These are phyloP conservation scores for Phytophthora meadii DNA, from an alignment of 352 stramenopile genomes.

Conservation along the genomic window DNA sequence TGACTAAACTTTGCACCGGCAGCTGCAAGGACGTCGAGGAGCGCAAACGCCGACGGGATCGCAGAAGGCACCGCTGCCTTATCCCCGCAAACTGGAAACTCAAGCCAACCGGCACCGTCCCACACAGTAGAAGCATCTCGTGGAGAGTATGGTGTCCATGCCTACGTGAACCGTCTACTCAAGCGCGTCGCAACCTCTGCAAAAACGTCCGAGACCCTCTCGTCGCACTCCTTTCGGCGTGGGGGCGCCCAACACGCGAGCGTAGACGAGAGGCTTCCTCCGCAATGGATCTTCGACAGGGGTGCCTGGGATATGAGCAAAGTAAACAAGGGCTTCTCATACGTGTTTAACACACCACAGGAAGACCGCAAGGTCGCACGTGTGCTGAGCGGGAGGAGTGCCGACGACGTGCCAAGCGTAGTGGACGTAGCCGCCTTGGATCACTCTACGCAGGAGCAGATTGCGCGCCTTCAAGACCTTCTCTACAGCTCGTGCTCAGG, in stretches of 20 bases:
- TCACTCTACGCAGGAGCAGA: neutral
- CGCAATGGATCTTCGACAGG: neutral
- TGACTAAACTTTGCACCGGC: no score
- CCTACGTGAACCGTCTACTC: no score
- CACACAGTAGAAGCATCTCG: no score
- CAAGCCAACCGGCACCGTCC: no score
- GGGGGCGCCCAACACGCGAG: neutral
- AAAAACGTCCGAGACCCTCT: no score
- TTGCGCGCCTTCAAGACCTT: neutral
- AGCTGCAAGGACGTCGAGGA: no score
- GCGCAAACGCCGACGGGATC: no score
- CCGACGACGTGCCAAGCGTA: neutral
- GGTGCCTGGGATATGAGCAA: constrained; percentile 36
- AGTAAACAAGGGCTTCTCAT: constrained; percentile 38
- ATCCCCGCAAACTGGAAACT: no score
- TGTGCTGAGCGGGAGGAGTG: constrained; percentile 23
- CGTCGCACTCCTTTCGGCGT: no score
- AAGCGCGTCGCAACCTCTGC: no score
- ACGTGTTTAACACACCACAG: constrained; percentile 26
- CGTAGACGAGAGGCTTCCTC: neutral
- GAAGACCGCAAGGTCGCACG: constrained; percentile 11
- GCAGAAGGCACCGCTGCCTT: no score
- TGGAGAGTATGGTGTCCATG: no score
- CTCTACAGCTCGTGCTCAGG: constrained; percentile 8
- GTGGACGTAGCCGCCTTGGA: constrained; percentile 3